Conservation (phyloP, 495 filamentous ascomycete species). For the Talaromyces liani region DNA sequence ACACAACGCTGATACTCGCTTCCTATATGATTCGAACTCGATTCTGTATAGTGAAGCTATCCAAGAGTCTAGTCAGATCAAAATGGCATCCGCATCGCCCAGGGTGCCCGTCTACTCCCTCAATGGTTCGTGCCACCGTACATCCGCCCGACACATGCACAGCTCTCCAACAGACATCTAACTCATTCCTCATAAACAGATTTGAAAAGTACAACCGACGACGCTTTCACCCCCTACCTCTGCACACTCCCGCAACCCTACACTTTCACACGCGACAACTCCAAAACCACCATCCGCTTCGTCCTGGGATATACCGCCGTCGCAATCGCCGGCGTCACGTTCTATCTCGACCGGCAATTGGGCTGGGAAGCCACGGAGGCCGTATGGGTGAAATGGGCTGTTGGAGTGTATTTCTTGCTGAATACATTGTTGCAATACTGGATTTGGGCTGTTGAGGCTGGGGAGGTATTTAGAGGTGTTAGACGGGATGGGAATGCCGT, state of each 20-base stretch:
- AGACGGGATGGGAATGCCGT: constrained; percentile 48
- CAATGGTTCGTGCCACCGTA: constrained; percentile 32
- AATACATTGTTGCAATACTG: constrained; percentile 77
- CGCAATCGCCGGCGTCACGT: constrained; percentile 67
- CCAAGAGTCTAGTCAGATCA: neutral
- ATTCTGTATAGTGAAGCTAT: neutral
- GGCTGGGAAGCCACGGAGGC: constrained; percentile 79
- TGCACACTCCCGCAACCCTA: constrained; percentile 55
- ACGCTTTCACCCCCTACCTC: constrained; percentile 88
- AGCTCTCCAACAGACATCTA: neutral
- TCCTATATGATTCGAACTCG: neutral
- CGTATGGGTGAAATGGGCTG: constrained; percentile 63
- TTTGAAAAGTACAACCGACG: constrained; percentile 93
- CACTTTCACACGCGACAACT: constrained; percentile 73
- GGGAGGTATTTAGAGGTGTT: constrained; percentile 69
- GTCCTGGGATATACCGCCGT: constrained; percentile 78
- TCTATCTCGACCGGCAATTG: constrained; percentile 84
- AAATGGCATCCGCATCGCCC: constrained; percentile 21
- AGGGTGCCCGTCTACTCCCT: constrained; percentile 42
- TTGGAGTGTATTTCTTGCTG: constrained; percentile 68
- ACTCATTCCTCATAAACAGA: constrained; percentile 39
- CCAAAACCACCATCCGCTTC: constrained; percentile 73
- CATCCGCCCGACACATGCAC: neutral
- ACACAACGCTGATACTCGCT: neutral
- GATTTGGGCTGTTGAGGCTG: constrained; percentile 80